A percentile compares a stretch with the other conserved stretches of the same genome.
phyloP scores from a whole-genome alignment of 1,139 yeast genomes.

The Kodamaea arcana region DNA sequence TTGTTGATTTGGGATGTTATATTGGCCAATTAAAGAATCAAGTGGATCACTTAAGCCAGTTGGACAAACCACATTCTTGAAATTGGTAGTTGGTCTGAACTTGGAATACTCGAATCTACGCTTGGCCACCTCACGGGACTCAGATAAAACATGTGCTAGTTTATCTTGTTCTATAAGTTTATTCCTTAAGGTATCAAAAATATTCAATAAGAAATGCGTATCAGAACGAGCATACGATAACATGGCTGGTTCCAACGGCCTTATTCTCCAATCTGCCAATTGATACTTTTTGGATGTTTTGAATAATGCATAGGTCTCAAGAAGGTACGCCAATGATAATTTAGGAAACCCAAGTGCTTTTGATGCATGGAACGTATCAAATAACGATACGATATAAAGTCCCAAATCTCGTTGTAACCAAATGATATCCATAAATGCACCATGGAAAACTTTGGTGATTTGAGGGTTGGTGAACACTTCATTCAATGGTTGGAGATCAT shows the following conservation, averaged over 20 bases:
- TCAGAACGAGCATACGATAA: conserved; percentile 88
- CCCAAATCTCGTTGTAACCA: conserved; percentile 98
- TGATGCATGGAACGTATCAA: conserved; percentile 92
- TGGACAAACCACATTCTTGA: conserved; percentile 42
- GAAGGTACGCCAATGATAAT: conserved; percentile 77
- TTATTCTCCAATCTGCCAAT: conserved; percentile 91
- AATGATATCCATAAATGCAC: conserved; percentile 93
- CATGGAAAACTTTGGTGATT: conserved; percentile 86
- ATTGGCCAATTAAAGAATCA: conserved; percentile 54
- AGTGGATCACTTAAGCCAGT: conserved; percentile 52
- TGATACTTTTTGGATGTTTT: conserved; percentile 93
- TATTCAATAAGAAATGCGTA: conserved; percentile 82
- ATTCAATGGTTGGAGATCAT: conserved; percentile 66
- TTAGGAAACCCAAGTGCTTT: conserved; percentile 72
- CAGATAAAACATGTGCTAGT: conserved; percentile 61
- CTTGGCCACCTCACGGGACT: conserved; percentile 76
- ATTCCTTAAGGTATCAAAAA: conserved; percentile 72
- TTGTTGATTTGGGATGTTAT: conserved; percentile 57
- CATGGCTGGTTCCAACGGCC: conserved; percentile 82
- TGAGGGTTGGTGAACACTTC: conserved; percentile 74
- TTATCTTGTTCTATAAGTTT: conserved; percentile 50
- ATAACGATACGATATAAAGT: conserved; percentile 78
- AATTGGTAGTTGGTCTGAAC: conserved; percentile 45
- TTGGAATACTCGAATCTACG: conserved; percentile 76
- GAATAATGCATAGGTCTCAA: conserved; percentile 78